Conservation (phyloP, 2,329 filamentous ascomycete genomes). For the Didymella arachidicola region DNA sequence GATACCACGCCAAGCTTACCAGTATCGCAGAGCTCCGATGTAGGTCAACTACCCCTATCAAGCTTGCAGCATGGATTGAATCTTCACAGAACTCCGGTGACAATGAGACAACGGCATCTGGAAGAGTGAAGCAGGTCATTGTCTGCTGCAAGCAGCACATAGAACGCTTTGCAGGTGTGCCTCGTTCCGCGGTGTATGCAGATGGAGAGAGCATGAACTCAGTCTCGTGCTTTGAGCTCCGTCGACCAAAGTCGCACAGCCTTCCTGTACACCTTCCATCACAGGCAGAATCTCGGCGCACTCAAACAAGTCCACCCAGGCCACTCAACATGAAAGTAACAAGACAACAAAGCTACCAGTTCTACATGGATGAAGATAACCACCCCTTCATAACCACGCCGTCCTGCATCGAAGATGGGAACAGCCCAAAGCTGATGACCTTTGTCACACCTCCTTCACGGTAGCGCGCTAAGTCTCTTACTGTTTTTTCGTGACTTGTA, state of each 20-base stretch:
- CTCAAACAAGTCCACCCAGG: not conserved
- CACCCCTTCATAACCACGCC: slow-evolving; percentile 19
- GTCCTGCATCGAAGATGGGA: not conserved
- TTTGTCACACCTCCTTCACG: not conserved
- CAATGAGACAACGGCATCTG: not conserved
- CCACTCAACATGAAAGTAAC: not conserved
- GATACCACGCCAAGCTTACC: not conserved
- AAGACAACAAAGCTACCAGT: slow-evolving; percentile 9
- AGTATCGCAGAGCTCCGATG: slow-evolving; percentile 4
- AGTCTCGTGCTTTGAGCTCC: slow-evolving; percentile 8
- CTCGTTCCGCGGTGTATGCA: not conserved
- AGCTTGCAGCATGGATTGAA: not conserved
- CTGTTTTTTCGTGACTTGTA: too few species aligned
- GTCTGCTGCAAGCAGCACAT: slow-evolving; percentile 9
- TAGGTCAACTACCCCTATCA: not conserved
- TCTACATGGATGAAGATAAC: slow-evolving; percentile 18
- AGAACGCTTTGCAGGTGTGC: slow-evolving; percentile 1
- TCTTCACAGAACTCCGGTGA: not conserved
- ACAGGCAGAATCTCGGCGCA: slow-evolving; percentile 1
- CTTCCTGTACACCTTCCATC: not conserved
- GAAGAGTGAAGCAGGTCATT: slow-evolving; percentile 13
- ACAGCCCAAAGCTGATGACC: not conserved
- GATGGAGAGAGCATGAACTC: not conserved
- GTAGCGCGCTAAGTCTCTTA: not conserved
- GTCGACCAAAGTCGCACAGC: slow-evolving; percentile 6